A percentile compares a stretch with the other conserved stretches of the same genome.
Evolutionary conservation across 805 yeast genomes (phyloP).

Genomic region (Hyphopichia homilentoma): DNA sequence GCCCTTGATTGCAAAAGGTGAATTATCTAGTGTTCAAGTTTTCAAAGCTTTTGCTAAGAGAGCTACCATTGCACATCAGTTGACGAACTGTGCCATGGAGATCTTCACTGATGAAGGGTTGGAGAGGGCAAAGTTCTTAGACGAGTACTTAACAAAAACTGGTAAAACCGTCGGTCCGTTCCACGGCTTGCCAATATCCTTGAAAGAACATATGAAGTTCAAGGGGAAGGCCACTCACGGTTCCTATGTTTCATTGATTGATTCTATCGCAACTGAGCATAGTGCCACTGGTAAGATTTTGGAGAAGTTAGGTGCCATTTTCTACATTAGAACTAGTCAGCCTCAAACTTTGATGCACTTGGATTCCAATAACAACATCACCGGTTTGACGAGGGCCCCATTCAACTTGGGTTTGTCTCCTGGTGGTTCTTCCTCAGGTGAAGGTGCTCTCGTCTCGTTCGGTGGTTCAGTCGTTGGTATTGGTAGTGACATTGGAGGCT

Average conservation of each 20-base stretch:
- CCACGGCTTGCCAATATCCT: slow-evolving; percentile 64
- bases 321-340: slow-evolving; percentile 41
- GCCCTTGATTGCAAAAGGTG: slow-evolving; percentile 28
- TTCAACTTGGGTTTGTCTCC: slow-evolving; percentile 34
- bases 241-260: slow-evolving; percentile 34
- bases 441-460: slow-evolving; percentile 39
- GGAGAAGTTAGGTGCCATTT: slow-evolving; percentile 40
- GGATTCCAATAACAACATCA: slow-evolving; percentile 37
- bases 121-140: slow-evolving; percentile 51
- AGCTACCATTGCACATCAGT: slow-evolving; percentile 40
- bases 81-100: slow-evolving; percentile 41
- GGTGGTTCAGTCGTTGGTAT: slow-evolving; percentile 40
- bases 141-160: slow-evolving; percentile 41
- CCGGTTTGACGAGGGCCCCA: slow-evolving; percentile 37
- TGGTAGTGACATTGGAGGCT: slow-evolving; percentile 44
- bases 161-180: slow-evolving; percentile 57
- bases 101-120: slow-evolving; percentile 57
- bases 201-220: slow-evolving; percentile 48
- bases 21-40: slow-evolving; percentile 33
- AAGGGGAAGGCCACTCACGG: slow-evolving; percentile 35
- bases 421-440: slow-evolving; percentile 45
- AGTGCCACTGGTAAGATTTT: slow-evolving; percentile 28
- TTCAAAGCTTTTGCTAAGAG: slow-evolving; percentile 41
- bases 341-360: slow-evolving; percentile 46
- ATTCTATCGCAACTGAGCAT: slow-evolving; percentile 25